phyloP scores from a whole-genome alignment of 352 stramenopile species.

The Stephanocyclus meneghinianus region DNA sequence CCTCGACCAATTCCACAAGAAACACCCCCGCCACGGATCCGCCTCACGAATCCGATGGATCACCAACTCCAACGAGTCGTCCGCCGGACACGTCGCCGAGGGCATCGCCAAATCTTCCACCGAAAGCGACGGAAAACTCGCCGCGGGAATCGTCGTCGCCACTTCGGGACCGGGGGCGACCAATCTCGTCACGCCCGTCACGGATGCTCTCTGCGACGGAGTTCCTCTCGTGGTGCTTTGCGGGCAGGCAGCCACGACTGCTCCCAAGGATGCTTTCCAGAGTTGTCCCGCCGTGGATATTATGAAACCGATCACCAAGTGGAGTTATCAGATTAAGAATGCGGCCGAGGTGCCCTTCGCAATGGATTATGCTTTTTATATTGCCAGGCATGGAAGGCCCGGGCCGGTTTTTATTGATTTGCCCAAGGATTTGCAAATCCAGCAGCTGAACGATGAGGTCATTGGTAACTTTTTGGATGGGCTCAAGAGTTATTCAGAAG shows the following conservation, averaged over 20 bases:
- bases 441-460: constrained; percentile 67
- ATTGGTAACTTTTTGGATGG: constrained; percentile 70
- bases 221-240: constrained; percentile 92
- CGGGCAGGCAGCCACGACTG: constrained; percentile 90
- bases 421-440: constrained; percentile 91
- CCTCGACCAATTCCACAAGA: constrained; percentile 91
- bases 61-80: constrained; percentile 80
- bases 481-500: constrained; percentile 21
- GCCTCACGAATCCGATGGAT: constrained; percentile 76
- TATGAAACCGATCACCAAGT: constrained; percentile 91
- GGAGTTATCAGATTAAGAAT: constrained; percentile 94
- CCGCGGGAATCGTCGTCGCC: constrained; percentile 89
- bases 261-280: constrained; percentile 92
- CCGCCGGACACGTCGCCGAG: constrained; percentile 75
- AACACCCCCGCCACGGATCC: constrained; percentile 68
- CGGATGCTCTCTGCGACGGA: constrained; percentile 93
- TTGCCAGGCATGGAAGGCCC: constrained; percentile 90
- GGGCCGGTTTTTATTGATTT: constrained; percentile 93
- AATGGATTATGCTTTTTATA: constrained; percentile 94
- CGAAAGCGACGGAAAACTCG: constrained; percentile 56
- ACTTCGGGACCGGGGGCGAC: constrained; percentile 91
- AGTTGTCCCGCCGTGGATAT: constrained; percentile 86
- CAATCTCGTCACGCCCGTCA: constrained; percentile 91
- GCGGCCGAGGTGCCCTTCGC: constrained; percentile 92
- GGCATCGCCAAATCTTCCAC: constrained; percentile 78